Percentiles rank a stretch among this genome's conserved stretches.
Evolutionary conservation across 345 rosid species (phyloP).

Genomic region (Eucalyptus camaldulensis): DNA sequence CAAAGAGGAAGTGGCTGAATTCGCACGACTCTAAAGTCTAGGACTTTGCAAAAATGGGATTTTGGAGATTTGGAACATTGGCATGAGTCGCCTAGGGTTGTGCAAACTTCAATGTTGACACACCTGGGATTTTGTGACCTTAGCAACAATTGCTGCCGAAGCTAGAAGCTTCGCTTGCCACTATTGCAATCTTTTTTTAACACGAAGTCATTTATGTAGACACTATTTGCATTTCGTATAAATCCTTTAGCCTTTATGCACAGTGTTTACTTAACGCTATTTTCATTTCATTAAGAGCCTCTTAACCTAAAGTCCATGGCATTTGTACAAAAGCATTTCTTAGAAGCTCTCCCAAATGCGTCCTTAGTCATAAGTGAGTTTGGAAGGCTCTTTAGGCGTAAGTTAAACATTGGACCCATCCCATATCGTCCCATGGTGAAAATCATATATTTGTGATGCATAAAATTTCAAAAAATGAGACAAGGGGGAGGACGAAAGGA

Average conservation of each 20-base stretch:
- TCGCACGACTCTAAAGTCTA: fast-evolving
- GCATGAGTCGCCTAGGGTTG: no score
- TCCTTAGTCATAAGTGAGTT: not conserved
- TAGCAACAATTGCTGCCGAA: not conserved
- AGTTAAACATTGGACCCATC: not conserved
- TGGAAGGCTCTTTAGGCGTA: not conserved
- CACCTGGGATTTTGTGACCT: not conserved
- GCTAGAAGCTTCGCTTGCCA: not conserved
- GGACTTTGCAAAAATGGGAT: not conserved
- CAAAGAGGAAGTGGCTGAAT: not conserved
- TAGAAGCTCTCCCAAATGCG: not conserved
- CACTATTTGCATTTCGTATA: not conserved
- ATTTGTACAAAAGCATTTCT: no score
- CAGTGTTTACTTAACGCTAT: not conserved
- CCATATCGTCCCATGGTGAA: not conserved
- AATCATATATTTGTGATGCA: not conserved
- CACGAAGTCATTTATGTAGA: not conserved
- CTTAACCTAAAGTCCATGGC: not conserved
- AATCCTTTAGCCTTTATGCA: not conserved
- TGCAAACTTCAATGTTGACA: no score
- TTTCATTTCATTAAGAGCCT: no score
- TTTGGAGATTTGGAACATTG: not conserved
- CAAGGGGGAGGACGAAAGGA: not conserved
- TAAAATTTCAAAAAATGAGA: not conserved
- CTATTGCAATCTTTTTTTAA: not conserved